A percentile compares a stretch with the other conserved stretches of the same genome.
phyloP scores from a whole-genome alignment of 2,329 filamentous ascomycete genomes.

The Colletotrichum filicis region DNA sequence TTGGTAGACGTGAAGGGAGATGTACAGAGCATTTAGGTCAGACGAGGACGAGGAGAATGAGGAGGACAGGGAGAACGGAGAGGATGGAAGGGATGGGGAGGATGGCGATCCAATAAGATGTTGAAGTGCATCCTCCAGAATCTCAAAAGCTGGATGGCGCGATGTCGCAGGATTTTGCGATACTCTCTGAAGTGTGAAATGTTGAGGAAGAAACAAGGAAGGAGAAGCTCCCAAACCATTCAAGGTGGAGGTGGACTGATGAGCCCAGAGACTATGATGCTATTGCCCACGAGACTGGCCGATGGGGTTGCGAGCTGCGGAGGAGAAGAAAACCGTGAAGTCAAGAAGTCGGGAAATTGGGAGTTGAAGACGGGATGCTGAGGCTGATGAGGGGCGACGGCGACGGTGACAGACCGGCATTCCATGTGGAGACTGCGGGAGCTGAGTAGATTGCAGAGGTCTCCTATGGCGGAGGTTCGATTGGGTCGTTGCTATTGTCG shows the following conservation, averaged over 20 bases:
- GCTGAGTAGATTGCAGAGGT: not conserved
- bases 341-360: not conserved
- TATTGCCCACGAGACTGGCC: not conserved
- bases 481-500: not conserved
- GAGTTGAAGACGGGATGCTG: not conserved
- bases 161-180: too few relatives aligned
- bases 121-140: too few relatives aligned
- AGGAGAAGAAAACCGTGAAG: not conserved
- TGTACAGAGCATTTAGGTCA: slow-evolving; percentile 94
- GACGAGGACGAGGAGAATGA: too few relatives aligned
- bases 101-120: too few relatives aligned
- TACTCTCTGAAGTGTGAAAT: too few relatives aligned
- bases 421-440: not conserved
- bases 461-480: not conserved
- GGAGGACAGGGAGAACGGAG: too few relatives aligned
- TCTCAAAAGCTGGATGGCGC: too few relatives aligned
- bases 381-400: not conserved
- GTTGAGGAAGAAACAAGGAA: too few relatives aligned
- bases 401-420: not conserved
- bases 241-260: too few relatives aligned
- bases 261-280: too few relatives aligned
- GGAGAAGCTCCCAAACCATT: too few relatives aligned
- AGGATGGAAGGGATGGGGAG: too few relatives aligned
- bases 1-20: slow-evolving; percentile 91
- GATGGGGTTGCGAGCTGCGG: not conserved